Evolutionary conservation across 352 stramenopile genomes (phyloP), one percentile per base, ranked within the genome.

Genomic region (Globisporangium iwayamae): DNA sequence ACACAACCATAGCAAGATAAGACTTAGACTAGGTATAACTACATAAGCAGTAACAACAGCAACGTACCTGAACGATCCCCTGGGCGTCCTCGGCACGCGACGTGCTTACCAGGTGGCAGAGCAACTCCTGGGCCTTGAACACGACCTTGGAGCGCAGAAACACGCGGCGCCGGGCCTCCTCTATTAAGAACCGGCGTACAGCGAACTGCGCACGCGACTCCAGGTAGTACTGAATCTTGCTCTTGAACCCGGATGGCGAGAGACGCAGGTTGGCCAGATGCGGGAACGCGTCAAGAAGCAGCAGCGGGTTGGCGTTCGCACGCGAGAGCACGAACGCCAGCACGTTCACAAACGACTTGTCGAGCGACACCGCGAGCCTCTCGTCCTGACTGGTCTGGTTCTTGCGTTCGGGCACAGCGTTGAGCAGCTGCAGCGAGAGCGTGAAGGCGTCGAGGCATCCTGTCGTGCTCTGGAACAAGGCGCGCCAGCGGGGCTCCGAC

Each of bases 1-100:
- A 67, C 11, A 61, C 2, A 22, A 52, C 11, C 28, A 41, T 3
- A 14, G 2, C 14, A 39, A 48, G 9, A 36, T 22, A 4, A 14
- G 28, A 3, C 22, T 36, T 18, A n/a, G 16, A 25, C 36, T 25
- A 62, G 25, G 51, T 41, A 51, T 34, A 3, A 56, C 11, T 5
- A 38, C 58, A 43, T 43, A 38, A 43, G 11, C 14, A 2, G 32
- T 4, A 62, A 56, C 34, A 67, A 20, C 11, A 30, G 6, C 2
- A 34, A 51, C 73, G 38, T 73, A 93, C 84, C 79, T 93, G 79
- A 28, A 89, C 84, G 62, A 81, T 81, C 53, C 84, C 84, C 32
- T 87, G 78, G 5, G 66, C 70, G 52, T 93, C 84, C 61, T 93
- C 82, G 0, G 56, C 71, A 52, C 84, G 75, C 13, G 82, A 90